Conservation (phyloP, 2,329 filamentous ascomycete genomes). For the Westerdykella sp. region DNA sequence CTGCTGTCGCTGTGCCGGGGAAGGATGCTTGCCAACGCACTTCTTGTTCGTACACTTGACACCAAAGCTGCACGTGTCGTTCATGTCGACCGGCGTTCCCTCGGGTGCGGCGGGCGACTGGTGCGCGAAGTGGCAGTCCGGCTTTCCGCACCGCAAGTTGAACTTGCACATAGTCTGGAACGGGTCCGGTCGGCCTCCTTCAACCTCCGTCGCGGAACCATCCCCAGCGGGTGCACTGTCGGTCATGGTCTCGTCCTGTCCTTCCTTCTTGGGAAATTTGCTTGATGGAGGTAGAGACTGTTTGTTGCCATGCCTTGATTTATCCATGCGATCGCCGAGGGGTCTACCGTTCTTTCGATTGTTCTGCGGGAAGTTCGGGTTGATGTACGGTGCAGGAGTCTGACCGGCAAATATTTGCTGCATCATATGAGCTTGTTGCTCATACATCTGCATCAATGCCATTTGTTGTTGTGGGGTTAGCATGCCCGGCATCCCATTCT, state of each 20-base stretch:
- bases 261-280: conserved; percentile 47
- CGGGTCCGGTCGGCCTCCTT: conserved; percentile 55
- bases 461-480: conserved; percentile 65
- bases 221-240: conserved; percentile 36
- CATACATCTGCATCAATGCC: conserved; percentile 68
- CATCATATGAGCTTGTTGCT: conserved; percentile 67
- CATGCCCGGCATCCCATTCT: conserved; percentile 46
- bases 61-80: conserved; percentile 75
- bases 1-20: conserved; percentile 70
- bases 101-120: conserved; percentile 86
- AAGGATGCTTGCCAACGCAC: conserved; percentile 86
- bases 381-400: conserved; percentile 47
- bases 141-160: conserved; percentile 82
- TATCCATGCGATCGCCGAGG: conserved; percentile 66
- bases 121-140: conserved; percentile 87
- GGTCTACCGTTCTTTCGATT: conserved; percentile 39
- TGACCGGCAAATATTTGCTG: conserved; percentile 34
- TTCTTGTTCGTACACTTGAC: conserved; percentile 94
- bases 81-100: conserved; percentile 69
- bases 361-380: conserved; percentile 48
- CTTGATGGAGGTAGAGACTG: conserved; percentile 48
- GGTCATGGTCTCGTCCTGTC: conserved; percentile 35
- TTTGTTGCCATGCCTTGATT: conserved; percentile 25
- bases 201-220: conserved; percentile 51
- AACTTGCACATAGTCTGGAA: conserved; percentile 74